Evolutionary conservation across 2,329 filamentous ascomycete species (phyloP).

Genomic region (Ophiostoma novo-ulmi): DNA sequence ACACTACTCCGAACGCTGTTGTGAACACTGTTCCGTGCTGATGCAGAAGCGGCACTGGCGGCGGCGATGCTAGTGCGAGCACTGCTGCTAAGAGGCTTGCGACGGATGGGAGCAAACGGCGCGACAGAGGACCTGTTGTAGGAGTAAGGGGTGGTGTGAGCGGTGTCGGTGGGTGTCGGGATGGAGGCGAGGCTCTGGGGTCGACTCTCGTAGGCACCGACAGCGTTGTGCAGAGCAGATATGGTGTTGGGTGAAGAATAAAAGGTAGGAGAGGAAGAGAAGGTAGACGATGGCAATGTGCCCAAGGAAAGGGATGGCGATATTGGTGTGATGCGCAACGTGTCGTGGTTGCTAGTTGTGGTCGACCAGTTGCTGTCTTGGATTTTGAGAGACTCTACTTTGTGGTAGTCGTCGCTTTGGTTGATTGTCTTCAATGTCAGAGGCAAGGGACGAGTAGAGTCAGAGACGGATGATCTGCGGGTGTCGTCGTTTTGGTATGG

Average conservation of each 20-base stretch:
- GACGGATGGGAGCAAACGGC: constrained; percentile 10
- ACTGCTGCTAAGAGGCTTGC: constrained; percentile 17
- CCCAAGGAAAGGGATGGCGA: constrained; percentile 22
- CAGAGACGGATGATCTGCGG: constrained; percentile 4
- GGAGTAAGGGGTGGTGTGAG: not conserved
- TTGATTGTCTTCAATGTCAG: constrained; percentile 19
- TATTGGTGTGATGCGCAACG: constrained; percentile 6
- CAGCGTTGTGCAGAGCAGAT: constrained; percentile 1
- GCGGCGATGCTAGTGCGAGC: constrained; percentile 15
- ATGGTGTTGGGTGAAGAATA: not conserved
- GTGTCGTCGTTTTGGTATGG: not conserved
- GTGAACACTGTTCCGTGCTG: constrained; percentile 28
- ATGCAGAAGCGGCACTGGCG: constrained; percentile 29
- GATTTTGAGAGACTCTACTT: not conserved
- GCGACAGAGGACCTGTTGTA: constrained; percentile 11
- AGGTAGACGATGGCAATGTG: constrained; percentile 20
- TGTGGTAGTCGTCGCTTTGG: not conserved
- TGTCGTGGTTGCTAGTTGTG: constrained; percentile 1
- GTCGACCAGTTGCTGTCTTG: not conserved
- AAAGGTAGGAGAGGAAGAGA: not conserved
- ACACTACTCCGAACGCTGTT: not conserved
- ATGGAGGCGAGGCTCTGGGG: constrained; percentile 22
- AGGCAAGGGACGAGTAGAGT: constrained; percentile 18
- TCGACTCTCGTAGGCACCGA: constrained; percentile 13
- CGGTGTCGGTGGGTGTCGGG: not conserved